Evolutionary conservation across 371 early-diverging fungal genomes (phyloP), one percentile per base, ranked within the genome.

Genomic region (Rhizopus arrhizus): DNA sequence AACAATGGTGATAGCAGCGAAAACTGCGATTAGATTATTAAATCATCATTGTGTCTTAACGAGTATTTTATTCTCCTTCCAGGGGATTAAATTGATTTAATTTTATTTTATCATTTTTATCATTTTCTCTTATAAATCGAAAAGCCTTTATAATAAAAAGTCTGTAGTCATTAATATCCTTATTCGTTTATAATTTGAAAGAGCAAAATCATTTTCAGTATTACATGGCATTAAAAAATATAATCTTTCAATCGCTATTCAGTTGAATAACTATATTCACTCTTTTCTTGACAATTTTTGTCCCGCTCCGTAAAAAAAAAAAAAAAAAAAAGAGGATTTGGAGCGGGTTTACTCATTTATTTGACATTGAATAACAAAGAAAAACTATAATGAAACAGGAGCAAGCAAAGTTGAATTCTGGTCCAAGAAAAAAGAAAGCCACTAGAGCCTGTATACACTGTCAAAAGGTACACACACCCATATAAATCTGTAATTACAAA

Each of bases 391-490:
- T 59, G 64, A 59, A 68, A 28, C 31, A 56, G n/a, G 57, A 68
- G 36, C 59, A 68, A 49, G 28, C 58, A 48, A 62, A 67, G 41
- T 36, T 45, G 16, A 35, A 55, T 45, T 43, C 48, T 40, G 56
- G 50, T 3, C 65, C 53, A 33, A 45, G 63, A 34, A 72, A 72
- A 49, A 72, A 72, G 59, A 72, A 72, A 46, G 72, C 72, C 15
- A 62, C 72, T 15, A 65, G 72, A 63, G 72, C 72, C 59, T 78
- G 81, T 55, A 69, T 78, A 47, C 81, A 81, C 46, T 81, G 81
- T 54, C 81, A 81, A 72, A 81, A 81, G 58, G 72, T 72, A 59
- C 53, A 22, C 22, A 22, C 22, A 22, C 38, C 16, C 12, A 15
- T 16, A 12, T 12, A 9, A 32, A 16, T 12, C 12, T 28, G 33